Base-by-base conservation (phyloP, 2,329 filamentous ascomycete genomes). In the Corinectria fuckeliana region DNA sequence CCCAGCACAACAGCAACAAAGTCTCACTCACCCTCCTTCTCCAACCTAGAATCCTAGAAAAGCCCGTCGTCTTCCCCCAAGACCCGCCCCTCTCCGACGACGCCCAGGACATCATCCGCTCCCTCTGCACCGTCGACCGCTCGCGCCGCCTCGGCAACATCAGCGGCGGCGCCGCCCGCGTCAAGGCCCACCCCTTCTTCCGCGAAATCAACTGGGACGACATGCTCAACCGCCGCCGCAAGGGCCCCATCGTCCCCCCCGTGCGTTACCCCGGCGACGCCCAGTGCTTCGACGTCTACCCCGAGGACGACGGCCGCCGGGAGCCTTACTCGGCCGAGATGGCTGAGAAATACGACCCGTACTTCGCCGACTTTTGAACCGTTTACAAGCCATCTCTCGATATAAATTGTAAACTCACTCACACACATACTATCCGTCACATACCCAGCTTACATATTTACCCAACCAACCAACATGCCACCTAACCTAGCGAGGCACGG, bases 251-350 rank as follows among this genome's bases (percentile, higher is more conserved):
- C 65, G 82, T 91, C 50, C 91, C 91, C n/a, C 88, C 90, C 54
- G 79, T 94, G 26, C 81, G 88, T 21, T 90, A 86, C 49, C 84
- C 88, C 0, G 90, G 90, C 28, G 91, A 94, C 71, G 88, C 91
- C 16, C 84, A 91, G 71, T 94, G 92, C 73, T 95, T 94, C 70
- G 91, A 94, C 70, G 82, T 88, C 39, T 95, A 94, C 69, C 89
- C 91, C n/a, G 89, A 92, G 60, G 89, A 93, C 71, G 87, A 89
- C 58, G 85, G 81, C 53, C 82, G 82, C 47, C 80, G 84, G 56
- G 88, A 90, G 36, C 77, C 80, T 56, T 93, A 93, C 70, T 90
- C 88, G 3, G 82, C 86, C 39, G 89, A 92, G 42, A 81, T 92
- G 82, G 81, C 81, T 30, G 79, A 81, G 42, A 87, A 87, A 76